A percentile compares a stretch with the other conserved stretches of the same genome.
phyloP scores from a whole-genome alignment of 208 protist species.

The Leishmania guyanensis region DNA sequence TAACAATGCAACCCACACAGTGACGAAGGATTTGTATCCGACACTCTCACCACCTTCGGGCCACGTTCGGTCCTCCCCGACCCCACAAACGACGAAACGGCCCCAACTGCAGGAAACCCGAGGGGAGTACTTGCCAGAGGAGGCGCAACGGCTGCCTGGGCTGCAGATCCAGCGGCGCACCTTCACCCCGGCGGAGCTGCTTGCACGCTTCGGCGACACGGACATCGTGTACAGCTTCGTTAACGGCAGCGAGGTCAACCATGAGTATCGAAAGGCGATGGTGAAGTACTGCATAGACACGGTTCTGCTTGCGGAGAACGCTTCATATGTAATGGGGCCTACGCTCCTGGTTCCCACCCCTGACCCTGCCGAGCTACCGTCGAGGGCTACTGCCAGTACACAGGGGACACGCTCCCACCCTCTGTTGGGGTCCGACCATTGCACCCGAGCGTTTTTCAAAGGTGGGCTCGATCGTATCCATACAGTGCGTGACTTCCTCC shows the following conservation, averaged over 20 bases:
- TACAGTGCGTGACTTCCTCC: neutral
- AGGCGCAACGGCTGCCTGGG: slow-evolving; percentile 27
- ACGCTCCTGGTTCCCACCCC: no score
- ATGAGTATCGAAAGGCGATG: slow-evolving; percentile 37
- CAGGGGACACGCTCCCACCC: no score
- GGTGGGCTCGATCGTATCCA: neutral
- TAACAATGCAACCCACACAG: no score
- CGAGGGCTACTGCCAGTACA: no score
- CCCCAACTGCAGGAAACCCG: neutral
- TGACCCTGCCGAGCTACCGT: no score
- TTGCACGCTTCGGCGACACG: slow-evolving; percentile 37
- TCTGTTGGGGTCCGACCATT: no score
- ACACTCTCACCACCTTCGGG: no score
- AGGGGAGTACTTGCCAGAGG: slow-evolving; percentile 22
- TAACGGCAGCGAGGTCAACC: slow-evolving; percentile 90
- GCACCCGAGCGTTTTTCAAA: neutral
- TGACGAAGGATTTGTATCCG: no score
- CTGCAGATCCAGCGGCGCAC: slow-evolving; percentile 22
- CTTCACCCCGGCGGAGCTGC: slow-evolving; percentile 37
- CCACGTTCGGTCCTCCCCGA: no score
- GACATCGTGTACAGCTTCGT: slow-evolving; percentile 97
- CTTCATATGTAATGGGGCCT: neutral
- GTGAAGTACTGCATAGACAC: neutral
- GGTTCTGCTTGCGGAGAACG: neutral
- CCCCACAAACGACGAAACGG: no score